phyloP scores from a whole-genome alignment of 2,329 filamentous ascomycete genomes.

The Aspergillus neotritici region DNA sequence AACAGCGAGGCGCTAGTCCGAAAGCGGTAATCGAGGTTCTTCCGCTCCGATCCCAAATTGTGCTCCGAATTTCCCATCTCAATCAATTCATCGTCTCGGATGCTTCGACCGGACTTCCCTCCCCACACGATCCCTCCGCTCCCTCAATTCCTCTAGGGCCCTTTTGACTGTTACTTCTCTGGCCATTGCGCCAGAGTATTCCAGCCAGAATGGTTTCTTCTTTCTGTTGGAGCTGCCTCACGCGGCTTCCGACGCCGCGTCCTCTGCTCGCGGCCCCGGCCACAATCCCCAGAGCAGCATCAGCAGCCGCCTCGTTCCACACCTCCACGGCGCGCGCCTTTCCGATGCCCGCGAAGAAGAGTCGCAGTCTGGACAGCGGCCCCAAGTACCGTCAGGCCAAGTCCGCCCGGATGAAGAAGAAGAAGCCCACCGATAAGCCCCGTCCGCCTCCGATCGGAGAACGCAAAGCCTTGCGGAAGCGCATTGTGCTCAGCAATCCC shows the following conservation, averaged over 20 bases:
- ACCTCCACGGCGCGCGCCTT: conserved; percentile 35
- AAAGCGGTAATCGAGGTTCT: conserved; percentile 18
- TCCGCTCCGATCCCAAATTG: conserved; percentile 18
- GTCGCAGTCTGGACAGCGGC: conserved; percentile 24
- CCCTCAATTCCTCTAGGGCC: conserved; percentile 13
- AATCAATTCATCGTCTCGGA: conserved; percentile 6
- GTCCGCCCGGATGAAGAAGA: conserved; percentile 43
- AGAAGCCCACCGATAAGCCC: conserved; percentile 35
- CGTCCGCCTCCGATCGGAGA: conserved; percentile 67
- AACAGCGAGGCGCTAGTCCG: conserved; percentile 17
- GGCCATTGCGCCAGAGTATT: conserved; percentile 28
- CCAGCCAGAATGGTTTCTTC: conserved; percentile 49
- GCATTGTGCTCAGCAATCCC: conserved; percentile 86
- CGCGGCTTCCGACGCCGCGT: conserved; percentile 42
- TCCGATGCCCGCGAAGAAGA: conserved; percentile 47
- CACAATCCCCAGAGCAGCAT: conserved; percentile 43
- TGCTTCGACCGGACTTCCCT: conserved; percentile 17
- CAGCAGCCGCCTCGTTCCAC: conserved; percentile 43
- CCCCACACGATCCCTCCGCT: conserved; percentile 13
- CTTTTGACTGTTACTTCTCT: conserved; percentile 25
- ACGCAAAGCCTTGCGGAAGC: conserved; percentile 79
- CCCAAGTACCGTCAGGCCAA: conserved; percentile 36
- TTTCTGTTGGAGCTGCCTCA: conserved; percentile 56
- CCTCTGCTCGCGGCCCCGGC: conserved; percentile 35
- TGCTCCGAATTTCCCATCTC: conserved; percentile 18